Conservation (phyloP, 1,139 yeast species). For the Geotrichum bryndzae region DNA sequence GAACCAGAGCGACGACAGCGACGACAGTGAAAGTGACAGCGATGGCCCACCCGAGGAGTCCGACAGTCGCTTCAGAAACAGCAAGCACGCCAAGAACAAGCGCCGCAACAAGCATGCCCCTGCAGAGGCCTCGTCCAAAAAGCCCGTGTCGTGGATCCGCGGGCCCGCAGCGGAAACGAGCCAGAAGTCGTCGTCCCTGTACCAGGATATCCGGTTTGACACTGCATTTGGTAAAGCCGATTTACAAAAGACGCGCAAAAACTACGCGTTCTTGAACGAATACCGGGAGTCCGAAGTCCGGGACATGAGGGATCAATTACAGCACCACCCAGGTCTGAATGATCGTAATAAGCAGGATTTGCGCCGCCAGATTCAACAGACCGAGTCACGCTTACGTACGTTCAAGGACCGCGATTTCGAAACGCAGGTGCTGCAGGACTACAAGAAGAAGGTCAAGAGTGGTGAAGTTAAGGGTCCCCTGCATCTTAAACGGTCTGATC, state of each 20-base stretch:
- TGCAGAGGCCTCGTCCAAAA: slow-evolving; percentile 61
- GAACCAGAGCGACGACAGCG: slow-evolving; percentile 18
- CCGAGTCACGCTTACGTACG: slow-evolving; percentile 71
- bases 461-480: slow-evolving; percentile 49
- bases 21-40: slow-evolving; percentile 16
- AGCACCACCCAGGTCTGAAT: slow-evolving; percentile 30
- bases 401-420: slow-evolving; percentile 73
- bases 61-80: slow-evolving; percentile 1
- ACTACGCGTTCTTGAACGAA: slow-evolving; percentile 80
- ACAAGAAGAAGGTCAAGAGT: slow-evolving; percentile 44
- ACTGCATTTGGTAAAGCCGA: slow-evolving; percentile 84
- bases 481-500: slow-evolving; percentile 71
- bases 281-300: slow-evolving; percentile 63
- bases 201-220: slow-evolving; percentile 83
- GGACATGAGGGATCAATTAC: slow-evolving; percentile 52
- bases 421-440: slow-evolving; percentile 47
- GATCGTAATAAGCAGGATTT: slow-evolving; percentile 51
- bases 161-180: slow-evolving; percentile 64
- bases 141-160: slow-evolving; percentile 63
- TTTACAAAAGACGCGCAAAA: slow-evolving; percentile 52
- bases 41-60: slow-evolving; percentile 26
- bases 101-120: slow-evolving; percentile 66
- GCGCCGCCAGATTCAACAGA: slow-evolving; percentile 45
- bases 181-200: slow-evolving; percentile 30
- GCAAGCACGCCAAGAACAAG: slow-evolving; percentile 19